These are phyloP conservation scores for Bolboschoenoplectus hybrid DNA, from an alignment of 202 grass and related monocot genomes.

Conservation along the genomic window DNA sequence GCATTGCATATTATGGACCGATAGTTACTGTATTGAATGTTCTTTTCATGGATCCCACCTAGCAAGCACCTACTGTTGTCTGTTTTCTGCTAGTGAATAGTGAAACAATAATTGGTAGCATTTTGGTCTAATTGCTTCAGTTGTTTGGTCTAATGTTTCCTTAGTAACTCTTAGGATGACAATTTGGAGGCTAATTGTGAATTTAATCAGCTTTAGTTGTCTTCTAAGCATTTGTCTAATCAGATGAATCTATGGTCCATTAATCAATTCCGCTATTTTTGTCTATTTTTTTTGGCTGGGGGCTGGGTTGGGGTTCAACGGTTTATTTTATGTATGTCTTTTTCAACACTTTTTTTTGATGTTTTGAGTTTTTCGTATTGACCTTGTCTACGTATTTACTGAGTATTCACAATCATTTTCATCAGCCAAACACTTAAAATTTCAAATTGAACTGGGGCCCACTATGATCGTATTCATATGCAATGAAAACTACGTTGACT, in stretches of 20 bases:
- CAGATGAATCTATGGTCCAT: not conserved
- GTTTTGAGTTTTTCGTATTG: constrained; percentile 9
- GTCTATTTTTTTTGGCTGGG: not conserved
- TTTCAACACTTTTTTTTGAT: constrained; percentile 3
- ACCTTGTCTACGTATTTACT: constrained; percentile 9
- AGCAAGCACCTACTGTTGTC: not conserved
- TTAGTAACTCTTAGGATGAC: not conserved
- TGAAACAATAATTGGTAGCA: not conserved
- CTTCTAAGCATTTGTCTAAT: not conserved
- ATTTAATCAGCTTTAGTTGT: not conserved
- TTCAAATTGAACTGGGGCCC: not conserved
- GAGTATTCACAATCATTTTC: not conserved
- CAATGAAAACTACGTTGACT: not conserved
- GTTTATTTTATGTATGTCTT: not conserved
- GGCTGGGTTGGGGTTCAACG: not conserved
- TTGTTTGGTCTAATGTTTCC: constrained; percentile 15
- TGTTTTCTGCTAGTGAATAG: not conserved
- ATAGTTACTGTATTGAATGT: not conserved
- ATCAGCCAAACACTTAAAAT: not conserved
- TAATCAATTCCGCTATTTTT: not conserved
- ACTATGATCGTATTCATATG: not conserved
- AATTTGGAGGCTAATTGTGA: not conserved
- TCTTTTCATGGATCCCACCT: not conserved
- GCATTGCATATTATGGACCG: not conserved
- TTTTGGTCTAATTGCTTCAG: not conserved